Conservation (phyloP, 2,329 filamentous ascomycete species). For the Beauveria rudraprayagi region DNA sequence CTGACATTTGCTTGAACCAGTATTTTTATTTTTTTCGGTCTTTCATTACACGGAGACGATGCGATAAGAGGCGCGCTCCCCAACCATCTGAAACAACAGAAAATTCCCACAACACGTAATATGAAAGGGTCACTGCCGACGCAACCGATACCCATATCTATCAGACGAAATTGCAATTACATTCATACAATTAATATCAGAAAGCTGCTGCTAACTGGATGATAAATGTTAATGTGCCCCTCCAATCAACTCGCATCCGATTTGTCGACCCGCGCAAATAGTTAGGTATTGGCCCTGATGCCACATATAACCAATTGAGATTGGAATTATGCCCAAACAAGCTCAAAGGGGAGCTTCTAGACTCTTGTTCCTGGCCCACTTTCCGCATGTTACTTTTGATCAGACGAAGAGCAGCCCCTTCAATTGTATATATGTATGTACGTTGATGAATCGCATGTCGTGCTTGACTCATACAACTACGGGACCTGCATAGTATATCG, state of each 20-base stretch:
- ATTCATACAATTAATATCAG: neutral
- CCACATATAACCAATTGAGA: neutral
- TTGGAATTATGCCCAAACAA: neutral
- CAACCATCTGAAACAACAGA: neutral
- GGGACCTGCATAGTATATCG: neutral
- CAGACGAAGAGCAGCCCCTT: neutral
- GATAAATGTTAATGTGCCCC: neutral
- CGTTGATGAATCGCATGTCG: neutral
- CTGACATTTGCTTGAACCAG: no score
- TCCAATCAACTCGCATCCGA: constrained; percentile 33
- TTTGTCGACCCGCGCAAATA: constrained; percentile 25
- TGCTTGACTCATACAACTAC: neutral
- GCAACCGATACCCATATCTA: neutral
- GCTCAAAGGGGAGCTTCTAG: neutral
- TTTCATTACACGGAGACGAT: no score
- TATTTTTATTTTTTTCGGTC: no score
- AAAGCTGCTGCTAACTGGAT: constrained; percentile 10
- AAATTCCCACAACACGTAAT: neutral
- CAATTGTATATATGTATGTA: neutral
- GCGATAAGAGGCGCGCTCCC: neutral
- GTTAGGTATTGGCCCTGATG: constrained; percentile 1
- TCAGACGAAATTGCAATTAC: neutral
- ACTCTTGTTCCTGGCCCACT: neutral
- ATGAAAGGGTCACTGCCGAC: neutral
- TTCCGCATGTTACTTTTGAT: neutral